phyloP scores from a whole-genome alignment of 2,329 filamentous ascomycete genomes.

The Fusarium sp. region DNA sequence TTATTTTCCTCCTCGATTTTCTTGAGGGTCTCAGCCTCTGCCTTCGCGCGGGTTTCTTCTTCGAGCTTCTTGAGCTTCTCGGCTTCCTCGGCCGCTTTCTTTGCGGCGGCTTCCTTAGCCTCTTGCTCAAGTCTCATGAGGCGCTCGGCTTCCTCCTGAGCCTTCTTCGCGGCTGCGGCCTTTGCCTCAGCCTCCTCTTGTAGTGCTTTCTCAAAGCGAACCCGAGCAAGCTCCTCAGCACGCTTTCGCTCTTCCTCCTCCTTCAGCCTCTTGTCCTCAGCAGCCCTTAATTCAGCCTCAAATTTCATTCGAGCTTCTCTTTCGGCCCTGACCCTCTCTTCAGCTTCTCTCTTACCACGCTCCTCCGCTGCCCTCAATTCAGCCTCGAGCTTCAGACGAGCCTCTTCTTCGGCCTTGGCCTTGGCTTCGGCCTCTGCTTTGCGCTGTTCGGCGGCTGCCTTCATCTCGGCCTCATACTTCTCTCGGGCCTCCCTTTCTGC shows the following conservation, averaged over 20 bases:
- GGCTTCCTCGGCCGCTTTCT: conserved; percentile 48
- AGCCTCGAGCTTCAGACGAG: conserved; percentile 57
- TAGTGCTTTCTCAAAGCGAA: conserved; percentile 53
- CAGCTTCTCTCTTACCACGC: conserved; percentile 56
- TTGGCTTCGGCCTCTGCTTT: conserved; percentile 59
- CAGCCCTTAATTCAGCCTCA: conserved; percentile 53
- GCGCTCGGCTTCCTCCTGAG: conserved; percentile 55
- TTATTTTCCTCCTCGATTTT: conserved; percentile 56
- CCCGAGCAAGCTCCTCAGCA: conserved; percentile 59
- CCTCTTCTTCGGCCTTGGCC: conserved; percentile 56
- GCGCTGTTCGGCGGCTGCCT: conserved; percentile 55
- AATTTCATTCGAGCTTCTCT: conserved; percentile 50
- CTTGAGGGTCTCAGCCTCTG: conserved; percentile 48
- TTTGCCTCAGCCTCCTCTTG: conserved; percentile 54
- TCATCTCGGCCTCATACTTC: conserved; percentile 58
- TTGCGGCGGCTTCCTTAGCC: conserved; percentile 53
- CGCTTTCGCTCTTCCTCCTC: conserved; percentile 51
- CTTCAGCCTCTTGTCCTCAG: conserved; percentile 53
- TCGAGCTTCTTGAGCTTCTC: conserved; percentile 56
- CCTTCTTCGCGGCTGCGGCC: conserved; percentile 51
- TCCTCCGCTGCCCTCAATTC: conserved; percentile 57
- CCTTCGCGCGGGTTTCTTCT: conserved; percentile 52
- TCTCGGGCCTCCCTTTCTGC: conserved; percentile 54
- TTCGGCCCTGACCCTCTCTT: conserved; percentile 54
- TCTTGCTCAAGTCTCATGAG: conserved; percentile 51